Conservation (phyloP, 1,284 basidiomycete genomes). For the Naganishia liquefaciens region DNA sequence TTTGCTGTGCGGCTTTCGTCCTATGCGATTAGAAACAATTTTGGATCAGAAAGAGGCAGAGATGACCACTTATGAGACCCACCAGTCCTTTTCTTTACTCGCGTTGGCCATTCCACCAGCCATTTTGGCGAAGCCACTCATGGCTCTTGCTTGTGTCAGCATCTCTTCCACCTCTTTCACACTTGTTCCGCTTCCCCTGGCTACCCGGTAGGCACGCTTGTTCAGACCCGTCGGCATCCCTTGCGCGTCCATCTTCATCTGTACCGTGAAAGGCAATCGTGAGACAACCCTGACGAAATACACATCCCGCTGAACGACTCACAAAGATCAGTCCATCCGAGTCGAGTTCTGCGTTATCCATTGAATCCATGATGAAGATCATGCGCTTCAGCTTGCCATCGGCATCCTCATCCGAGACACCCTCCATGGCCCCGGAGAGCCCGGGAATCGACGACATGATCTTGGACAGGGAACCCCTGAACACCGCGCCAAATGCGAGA, state of each 20-base stretch:
- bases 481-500: background rate
- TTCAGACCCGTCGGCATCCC: slow-evolving; percentile 79
- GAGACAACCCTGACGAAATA: background rate
- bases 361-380: slow-evolving; percentile 98
- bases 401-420: slow-evolving; percentile 87
- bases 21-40: slow-evolving; percentile 48
- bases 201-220: slow-evolving; percentile 84
- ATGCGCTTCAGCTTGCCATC: slow-evolving; percentile 86
- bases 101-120: slow-evolving; percentile 67
- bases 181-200: slow-evolving; percentile 90
- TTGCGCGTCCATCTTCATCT: slow-evolving; percentile 69
- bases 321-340: slow-evolving; percentile 91
- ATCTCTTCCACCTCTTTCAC: slow-evolving; percentile 96
- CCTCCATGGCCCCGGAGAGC: slow-evolving; percentile 83
- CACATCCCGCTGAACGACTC: slow-evolving; percentile 38
- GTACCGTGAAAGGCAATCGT: background rate
- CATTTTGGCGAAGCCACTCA: slow-evolving; percentile 95
- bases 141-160: slow-evolving; percentile 92
- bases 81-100: slow-evolving; percentile 33
- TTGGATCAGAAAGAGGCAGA: background rate
- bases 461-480: slow-evolving; percentile 93
- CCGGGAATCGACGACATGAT: slow-evolving; percentile 99
- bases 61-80: background rate
- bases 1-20: slow-evolving; percentile 84
- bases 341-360: slow-evolving; percentile 90